Evolutionary conservation across 2,329 filamentous ascomycete species (phyloP).

Genomic region (Talaromyces sp.): DNA sequence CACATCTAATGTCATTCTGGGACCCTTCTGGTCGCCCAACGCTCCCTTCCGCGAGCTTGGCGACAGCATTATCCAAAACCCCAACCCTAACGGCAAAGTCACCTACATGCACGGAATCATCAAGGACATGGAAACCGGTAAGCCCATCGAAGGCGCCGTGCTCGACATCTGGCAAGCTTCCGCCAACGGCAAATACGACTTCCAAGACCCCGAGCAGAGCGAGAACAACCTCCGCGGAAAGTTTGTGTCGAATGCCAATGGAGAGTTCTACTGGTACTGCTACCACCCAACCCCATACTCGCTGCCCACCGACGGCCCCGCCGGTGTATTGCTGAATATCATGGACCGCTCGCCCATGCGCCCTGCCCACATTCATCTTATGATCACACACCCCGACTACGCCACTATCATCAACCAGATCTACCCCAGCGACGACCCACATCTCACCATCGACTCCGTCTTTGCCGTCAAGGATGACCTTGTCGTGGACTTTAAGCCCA

Average conservation of each 20-base stretch:
- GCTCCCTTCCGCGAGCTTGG: conserved; percentile 69
- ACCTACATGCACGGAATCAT: conserved; percentile 68
- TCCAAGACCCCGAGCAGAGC: conserved; percentile 68
- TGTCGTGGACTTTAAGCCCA: conserved; percentile 56
- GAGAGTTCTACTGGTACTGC: conserved; percentile 72
- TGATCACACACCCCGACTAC: conserved; percentile 55
- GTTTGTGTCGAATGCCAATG: conserved; percentile 67
- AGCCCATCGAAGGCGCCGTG: conserved; percentile 64
- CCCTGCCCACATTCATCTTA: conserved; percentile 61
- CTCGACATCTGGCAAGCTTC: conserved; percentile 78
- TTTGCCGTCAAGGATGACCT: conserved; percentile 62
- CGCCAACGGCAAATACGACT: conserved; percentile 72
- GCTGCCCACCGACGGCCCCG: conserved; percentile 62
- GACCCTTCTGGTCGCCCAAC: conserved; percentile 74
- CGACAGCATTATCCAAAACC: conserved; percentile 63
- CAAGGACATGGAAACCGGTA: conserved; percentile 61
- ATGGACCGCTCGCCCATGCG: conserved; percentile 60
- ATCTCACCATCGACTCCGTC: conserved; percentile 57
- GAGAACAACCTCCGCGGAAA: conserved; percentile 75
- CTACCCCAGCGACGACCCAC: conserved; percentile 58
- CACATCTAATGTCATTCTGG: conserved; percentile 73
- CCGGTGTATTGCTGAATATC: conserved; percentile 51
- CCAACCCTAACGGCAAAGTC: conserved; percentile 55
- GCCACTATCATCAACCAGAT: conserved; percentile 58
- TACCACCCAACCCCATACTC: conserved; percentile 71